Evolutionary conservation across 441 rosid species (phyloP).

Genomic region (Arabidopsis lyrata): DNA sequence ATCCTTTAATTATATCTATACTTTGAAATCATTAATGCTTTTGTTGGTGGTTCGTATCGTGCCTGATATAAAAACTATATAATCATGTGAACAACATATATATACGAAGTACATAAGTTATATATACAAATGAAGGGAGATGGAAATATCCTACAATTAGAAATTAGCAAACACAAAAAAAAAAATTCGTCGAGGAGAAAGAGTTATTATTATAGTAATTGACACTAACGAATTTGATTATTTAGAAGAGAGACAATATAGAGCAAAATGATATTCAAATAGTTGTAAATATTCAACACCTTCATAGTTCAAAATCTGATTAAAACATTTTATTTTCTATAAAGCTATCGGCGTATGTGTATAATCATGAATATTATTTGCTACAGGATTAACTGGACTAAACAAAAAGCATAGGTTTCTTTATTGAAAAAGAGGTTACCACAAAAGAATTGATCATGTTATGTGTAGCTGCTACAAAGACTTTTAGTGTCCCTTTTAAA

Average conservation of each 20-base stretch:
- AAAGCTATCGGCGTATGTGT: not conserved
- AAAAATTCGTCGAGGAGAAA: not conserved
- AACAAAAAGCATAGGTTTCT: slow-evolving; percentile 17
- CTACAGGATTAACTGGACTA: not conserved
- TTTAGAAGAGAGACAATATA: not conserved
- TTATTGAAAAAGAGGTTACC: not conserved
- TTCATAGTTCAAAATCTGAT: not conserved
- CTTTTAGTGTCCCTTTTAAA: slow-evolving; percentile 36
- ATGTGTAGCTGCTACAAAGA: slow-evolving; percentile 32
- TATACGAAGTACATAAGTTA: not conserved
- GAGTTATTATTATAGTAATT: not conserved
- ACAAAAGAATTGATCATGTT: slow-evolving; percentile 29
- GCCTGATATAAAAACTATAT: not conserved
- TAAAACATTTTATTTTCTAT: not conserved
- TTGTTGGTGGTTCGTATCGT: slow-evolving; percentile 6
- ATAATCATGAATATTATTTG: not conserved
- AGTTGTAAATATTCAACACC: not conserved
- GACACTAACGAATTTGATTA: not conserved
- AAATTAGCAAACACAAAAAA: not conserved
- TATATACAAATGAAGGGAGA: not conserved
- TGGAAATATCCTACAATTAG: not conserved
- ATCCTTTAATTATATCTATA: slow-evolving; percentile 20
- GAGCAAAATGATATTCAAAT: not conserved
- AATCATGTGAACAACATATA: not conserved
- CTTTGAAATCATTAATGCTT: not conserved